These are phyloP conservation scores for Corymbia citriodora DNA, from an alignment of 441 rosid species.

Conservation along the genomic window DNA sequence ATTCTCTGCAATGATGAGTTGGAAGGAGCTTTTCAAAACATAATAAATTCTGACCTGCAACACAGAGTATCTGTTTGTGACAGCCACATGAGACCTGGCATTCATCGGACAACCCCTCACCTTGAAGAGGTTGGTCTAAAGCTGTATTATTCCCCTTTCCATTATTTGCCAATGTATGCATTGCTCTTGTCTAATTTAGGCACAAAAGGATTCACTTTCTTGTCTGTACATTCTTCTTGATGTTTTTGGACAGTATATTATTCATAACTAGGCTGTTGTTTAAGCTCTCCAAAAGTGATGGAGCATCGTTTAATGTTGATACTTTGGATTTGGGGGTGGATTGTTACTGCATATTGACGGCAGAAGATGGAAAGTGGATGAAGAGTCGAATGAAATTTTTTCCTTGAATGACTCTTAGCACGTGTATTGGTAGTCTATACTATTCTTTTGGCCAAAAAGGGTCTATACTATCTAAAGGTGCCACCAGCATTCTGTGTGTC, in stretches of 20 bases:
- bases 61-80: slow-evolving; percentile 66
- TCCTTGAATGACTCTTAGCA: neutral
- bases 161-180: neutral
- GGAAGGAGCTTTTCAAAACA: slow-evolving; percentile 57
- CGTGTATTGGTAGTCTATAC: neutral
- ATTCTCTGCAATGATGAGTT: slow-evolving; percentile 75
- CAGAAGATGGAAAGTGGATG: neutral
- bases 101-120: slow-evolving; percentile 59
- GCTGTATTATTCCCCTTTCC: neutral
- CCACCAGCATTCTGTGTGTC: neutral
- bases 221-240: neutral
- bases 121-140: slow-evolving; percentile 68
- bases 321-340: neutral
- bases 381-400: neutral
- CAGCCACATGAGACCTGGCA: slow-evolving; percentile 96
- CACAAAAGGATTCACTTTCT: neutral
- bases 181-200: neutral
- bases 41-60: slow-evolving; percentile 64
- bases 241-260: neutral
- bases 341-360: neutral
- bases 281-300: neutral
- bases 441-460: neutral
- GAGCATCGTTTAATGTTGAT: neutral
- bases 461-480: neutral
- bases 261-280: neutral